Base-by-base conservation (phyloP, 2,329 filamentous ascomycete species). In the Fusarium stilboides region DNA sequence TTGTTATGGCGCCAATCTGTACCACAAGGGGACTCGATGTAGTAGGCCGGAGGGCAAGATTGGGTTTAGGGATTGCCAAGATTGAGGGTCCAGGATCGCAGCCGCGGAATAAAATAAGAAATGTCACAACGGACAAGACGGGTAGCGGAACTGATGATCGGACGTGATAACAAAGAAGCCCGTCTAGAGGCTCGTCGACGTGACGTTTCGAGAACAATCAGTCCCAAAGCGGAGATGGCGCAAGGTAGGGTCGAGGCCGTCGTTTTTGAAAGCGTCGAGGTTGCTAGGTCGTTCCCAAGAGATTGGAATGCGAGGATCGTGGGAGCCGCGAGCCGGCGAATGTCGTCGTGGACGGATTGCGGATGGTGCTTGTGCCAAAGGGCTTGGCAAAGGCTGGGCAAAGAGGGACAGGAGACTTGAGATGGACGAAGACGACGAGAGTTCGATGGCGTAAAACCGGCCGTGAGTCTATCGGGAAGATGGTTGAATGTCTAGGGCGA, bases 251-350 rank as follows among this genome's bases (percentile, higher is more conserved):
- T 69, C 61, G 54, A 61, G 61, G 61, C 58, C 63, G 65, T 70
- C 68, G 54, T 46, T 39, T 40, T 61, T 28, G 53, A 26, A 46
- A 52, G 62, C 40, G 57, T 68, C 47, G 62, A 57, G 60, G 65
- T 63, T 71, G 66, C 47, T 49, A 45, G 51, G 55, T 56, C 33
- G 65, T 59, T 45, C 58, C 58, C 37, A 62, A 46, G 50, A 13
- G 65, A 69, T 68, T 75, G 74, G 74, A 75, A 76, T 75, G 74
- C 47, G 70, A 71, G 37, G 46, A 46, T 62, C 58, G 61, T 64
- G 50, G 49, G 43, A 67, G 56, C 66, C 39, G 57, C 49, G 47
- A 70, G 61, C 69, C 49, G 55, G 57, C 56, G 57, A 72, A 73
- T 74, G 62, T 62, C 49, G 61, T 73, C 59, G 57, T 59, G 45